phyloP scores from a whole-genome alignment of 495 filamentous ascomycete genomes.

The Trichoderma virens region DNA sequence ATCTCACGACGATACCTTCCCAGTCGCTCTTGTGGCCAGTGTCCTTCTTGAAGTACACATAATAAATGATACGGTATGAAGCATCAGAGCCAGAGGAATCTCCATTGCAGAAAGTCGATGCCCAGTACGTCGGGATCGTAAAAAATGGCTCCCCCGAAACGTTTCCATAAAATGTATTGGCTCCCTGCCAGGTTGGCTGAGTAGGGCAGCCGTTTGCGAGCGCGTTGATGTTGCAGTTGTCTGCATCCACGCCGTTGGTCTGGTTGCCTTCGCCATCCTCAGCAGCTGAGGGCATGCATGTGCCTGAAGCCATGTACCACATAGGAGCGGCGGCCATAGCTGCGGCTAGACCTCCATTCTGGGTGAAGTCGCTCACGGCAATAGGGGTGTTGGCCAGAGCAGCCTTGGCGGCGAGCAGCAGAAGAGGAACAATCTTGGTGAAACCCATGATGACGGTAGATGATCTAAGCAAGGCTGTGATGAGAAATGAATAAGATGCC shows the following conservation, averaged over 20 bases:
- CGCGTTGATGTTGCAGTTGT: constrained; percentile 5
- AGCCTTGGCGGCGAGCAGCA: background rate
- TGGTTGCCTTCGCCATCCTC: constrained; percentile 1
- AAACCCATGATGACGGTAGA: background rate
- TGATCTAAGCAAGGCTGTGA: background rate
- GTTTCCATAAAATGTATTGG: background rate
- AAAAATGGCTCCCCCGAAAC: background rate
- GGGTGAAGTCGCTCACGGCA: background rate
- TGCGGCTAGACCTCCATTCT: background rate
- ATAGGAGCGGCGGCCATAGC: background rate
- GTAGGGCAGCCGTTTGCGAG: background rate
- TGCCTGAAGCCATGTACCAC: constrained; percentile 2
- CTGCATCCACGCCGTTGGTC: background rate
- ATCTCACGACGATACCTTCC: background rate
- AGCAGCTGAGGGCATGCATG: background rate
- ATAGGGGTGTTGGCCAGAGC: background rate
- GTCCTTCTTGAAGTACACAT: constrained; percentile 5
- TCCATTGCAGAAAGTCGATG: background rate
- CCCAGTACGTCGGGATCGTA: constrained; percentile 1
- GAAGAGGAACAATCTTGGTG: background rate
- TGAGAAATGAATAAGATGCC: background rate
- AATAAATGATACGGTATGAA: background rate
- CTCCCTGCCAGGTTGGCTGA: background rate
- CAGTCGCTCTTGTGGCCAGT: constrained; percentile 2
- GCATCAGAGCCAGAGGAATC: background rate